Percentiles rank a stretch among this genome's conserved stretches.
These are phyloP conservation scores for Verticillium nonalfalfae DNA, from an alignment of 2,329 filamentous ascomycete species.

Conservation along the genomic window DNA sequence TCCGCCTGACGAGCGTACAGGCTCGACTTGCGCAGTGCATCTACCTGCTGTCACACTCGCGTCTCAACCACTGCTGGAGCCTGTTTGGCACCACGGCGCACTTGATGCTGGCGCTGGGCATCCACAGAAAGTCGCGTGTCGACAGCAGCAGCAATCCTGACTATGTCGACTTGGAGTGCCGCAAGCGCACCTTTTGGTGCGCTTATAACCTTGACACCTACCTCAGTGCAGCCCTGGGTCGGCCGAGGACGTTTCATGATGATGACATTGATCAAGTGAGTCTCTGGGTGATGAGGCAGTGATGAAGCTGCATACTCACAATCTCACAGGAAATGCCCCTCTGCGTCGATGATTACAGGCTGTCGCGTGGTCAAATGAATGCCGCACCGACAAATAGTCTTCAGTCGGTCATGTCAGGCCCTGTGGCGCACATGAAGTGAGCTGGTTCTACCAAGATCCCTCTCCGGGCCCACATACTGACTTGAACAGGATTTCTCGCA, in stretches of 20 bases:
- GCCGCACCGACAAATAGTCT: background rate
- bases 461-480: background rate
- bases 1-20: slow-evolving; percentile 30
- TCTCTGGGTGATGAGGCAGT: background rate
- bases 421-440: slow-evolving; percentile 26
- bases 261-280: slow-evolving; percentile 53
- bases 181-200: slow-evolving; percentile 52
- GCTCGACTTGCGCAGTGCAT: slow-evolving; percentile 33
- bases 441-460: background rate
- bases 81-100: slow-evolving; percentile 34
- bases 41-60: slow-evolving; percentile 34
- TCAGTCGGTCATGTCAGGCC: slow-evolving; percentile 22
- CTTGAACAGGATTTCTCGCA: slow-evolving; percentile 20
- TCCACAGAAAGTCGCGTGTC: slow-evolving; percentile 2
- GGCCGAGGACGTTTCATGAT: slow-evolving; percentile 55
- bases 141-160: slow-evolving; percentile 2
- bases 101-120: slow-evolving; percentile 24
- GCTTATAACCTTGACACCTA: slow-evolving; percentile 60
- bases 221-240: slow-evolving; percentile 53
- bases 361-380: slow-evolving; percentile 18
- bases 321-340: slow-evolving; percentile 37
- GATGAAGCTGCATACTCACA: background rate
- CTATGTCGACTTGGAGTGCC: slow-evolving; percentile 27
- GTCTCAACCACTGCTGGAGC: slow-evolving; percentile 39
- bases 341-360: slow-evolving; percentile 41